Percentiles rank a stretch among this genome's conserved stretches.
Conservation (phyloP, 2,329 filamentous ascomycete species). For the Pseudomassariella vexata region DNA sequence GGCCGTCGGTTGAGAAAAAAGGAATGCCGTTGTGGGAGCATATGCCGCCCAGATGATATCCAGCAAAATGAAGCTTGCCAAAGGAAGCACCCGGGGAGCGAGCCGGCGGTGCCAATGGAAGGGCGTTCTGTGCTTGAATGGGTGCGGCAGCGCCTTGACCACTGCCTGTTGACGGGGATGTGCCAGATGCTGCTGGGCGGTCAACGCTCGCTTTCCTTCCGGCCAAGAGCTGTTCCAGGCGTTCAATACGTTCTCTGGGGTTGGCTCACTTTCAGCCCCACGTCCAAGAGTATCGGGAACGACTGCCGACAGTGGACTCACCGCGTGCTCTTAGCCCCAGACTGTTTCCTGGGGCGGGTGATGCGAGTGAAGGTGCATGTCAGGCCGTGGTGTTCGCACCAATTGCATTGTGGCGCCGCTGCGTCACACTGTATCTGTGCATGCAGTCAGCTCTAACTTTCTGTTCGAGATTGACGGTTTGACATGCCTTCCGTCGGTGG, state of each 20-base stretch:
- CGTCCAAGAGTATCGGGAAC: background rate
- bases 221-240: constrained; percentile 3
- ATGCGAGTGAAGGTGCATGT: constrained; percentile 4
- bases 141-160: too few species aligned
- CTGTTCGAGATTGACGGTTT: too few species aligned
- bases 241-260: constrained; percentile 1
- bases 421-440: constrained; percentile 4
- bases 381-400: constrained; percentile 4
- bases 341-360: background rate
- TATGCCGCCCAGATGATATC: constrained; percentile 38
- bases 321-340: too few species aligned
- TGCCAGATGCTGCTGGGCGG: background rate
- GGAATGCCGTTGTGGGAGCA: constrained; percentile 43
- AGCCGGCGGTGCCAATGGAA: too few species aligned
- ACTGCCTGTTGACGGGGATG: too few species aligned
- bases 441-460: background rate
- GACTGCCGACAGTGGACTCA: background rate
- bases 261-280: background rate
- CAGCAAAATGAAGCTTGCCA: constrained; percentile 40
- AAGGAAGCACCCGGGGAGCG: constrained; percentile 7
- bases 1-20: constrained; percentile 39
- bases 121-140: too few species aligned
- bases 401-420: constrained; percentile 3
- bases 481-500: constrained; percentile 4
- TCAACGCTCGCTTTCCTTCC: background rate